These are phyloP conservation scores for Ceratobasidium sp. DNA, from an alignment of 1,284 basidiomycete genomes.

Conservation along the genomic window DNA sequence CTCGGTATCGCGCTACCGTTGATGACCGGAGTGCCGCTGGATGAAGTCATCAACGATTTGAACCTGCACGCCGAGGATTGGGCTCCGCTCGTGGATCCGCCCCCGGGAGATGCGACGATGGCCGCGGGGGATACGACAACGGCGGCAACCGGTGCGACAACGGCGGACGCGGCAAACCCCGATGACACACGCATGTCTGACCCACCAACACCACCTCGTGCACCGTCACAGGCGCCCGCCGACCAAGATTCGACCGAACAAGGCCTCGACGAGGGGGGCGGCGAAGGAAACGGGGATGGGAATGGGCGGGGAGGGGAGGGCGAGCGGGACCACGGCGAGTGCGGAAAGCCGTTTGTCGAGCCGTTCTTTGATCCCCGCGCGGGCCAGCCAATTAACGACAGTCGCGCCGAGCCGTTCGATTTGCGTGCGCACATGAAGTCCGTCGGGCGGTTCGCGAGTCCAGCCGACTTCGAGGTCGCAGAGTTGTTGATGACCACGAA, in stretches of 20 bases:
- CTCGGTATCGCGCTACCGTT: not conserved
- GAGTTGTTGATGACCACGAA: slow-evolving; percentile 19
- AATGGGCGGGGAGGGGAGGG: not conserved
- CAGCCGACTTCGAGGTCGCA: not conserved
- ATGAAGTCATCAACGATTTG: too few species aligned
- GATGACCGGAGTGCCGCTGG: not conserved
- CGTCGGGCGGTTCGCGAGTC: not conserved
- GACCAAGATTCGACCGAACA: not conserved
- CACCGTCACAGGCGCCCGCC: too few species aligned
- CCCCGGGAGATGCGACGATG: not conserved
- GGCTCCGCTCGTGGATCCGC: not conserved
- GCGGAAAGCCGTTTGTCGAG: slow-evolving; percentile 7
- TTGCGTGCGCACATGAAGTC: slow-evolving; percentile 7
- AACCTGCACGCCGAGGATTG: not conserved
- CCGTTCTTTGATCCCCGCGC: not conserved
- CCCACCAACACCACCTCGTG: too few species aligned
- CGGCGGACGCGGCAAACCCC: too few species aligned
- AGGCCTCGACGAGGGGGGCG: not conserved
- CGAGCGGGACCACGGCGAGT: not conserved
- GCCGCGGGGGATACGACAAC: too few species aligned
- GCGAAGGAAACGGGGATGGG: not conserved
- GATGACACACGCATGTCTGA: too few species aligned
- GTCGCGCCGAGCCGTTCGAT: not conserved
- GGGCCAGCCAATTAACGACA: slow-evolving; percentile 1
- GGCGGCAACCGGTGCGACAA: too few species aligned